Evolutionary conservation across 169 alveolate species (phyloP), one percentile per base, ranked within the genome.

Genomic region (Plasmodium coatneyi): DNA sequence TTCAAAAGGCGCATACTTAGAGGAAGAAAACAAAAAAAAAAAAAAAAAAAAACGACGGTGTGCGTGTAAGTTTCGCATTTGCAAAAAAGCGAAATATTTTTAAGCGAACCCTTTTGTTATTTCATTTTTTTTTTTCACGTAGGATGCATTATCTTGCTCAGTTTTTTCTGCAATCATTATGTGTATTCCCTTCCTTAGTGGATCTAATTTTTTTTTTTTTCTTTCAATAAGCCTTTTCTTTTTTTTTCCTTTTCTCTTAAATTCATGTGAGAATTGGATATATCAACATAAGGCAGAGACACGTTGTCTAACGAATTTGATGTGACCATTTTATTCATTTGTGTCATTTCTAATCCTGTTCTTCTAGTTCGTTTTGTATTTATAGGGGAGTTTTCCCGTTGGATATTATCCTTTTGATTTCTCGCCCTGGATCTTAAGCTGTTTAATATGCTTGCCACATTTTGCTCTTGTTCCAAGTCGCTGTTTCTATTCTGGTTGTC

Each of bases 161-260:
- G 10, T 60, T 60, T 43, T 43, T 12, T 60, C 74, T 66, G 76
- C 76, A 66, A 4, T 14, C 28, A 19, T 66, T 66, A 25, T 66
- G 30, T 28, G 76, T 66, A 25, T 19, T 66, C 39, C 76, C 30
- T n/a, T 19, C 76, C 30, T 4, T 19, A 22, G 30, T 10, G 19
- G 36, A 25, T 1, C 36, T 66, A 66, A 25, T 66, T 14, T 36
- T 70, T 83, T 54, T 71, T 28, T 46, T 83, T 83, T 49, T 71
- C 74, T 3, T 46, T 71, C 36, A 71, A n/a, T 46, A 10, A 71
- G 25, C 3, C 78, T 9, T 71, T 84, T 6, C 71, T 71, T 25
- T 84, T 84, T 46, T 72, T 81, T 41, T 43, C 60, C 70, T 84
- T 16, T 82, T 82, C 81, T 66, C 60, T 56, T 56, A 82, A 82